Evolutionary conservation across 192 early-diverging fungal species (phyloP), one percentile per base, ranked within the genome.

Genomic region (Geranomyces variabilis): DNA sequence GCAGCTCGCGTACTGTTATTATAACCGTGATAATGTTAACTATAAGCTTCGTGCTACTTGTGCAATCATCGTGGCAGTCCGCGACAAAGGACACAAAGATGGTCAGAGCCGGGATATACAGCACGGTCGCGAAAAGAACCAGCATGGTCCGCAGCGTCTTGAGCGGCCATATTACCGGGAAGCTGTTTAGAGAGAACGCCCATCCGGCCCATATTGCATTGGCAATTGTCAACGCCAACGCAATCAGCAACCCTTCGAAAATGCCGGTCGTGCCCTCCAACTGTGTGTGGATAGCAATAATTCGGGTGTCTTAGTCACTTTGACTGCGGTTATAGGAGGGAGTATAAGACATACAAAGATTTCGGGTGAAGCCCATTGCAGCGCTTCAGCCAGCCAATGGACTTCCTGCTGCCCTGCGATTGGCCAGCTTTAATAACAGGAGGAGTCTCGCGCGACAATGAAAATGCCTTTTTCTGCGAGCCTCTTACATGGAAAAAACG

Each of bases 111-210:
- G 80, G 81, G 53, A 77, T 77, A 45, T 80, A 80, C 0, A 79
- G 65, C 15, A 80, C 64, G n/a, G 73, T 83, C 0, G 77, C 70
- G 47, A 83, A 81, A 31, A 83, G 41, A 1, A 68, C 77, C 2
- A 83, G 59, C 7, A 71, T 77, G 46, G 73, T 55, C 0, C 82
- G 62, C 46, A 83, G 60, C 6, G 68, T 70, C 61, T 79, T 78
- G 21, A 83, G 60, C 15, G 82, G 80, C 82, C 82, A 83, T 17
- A 83, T 81, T 58, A 79, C 78, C 53, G 73, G 67, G 72, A 83
- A 83, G 3, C 60, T 45, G 63, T 83, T 83, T 56, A 68, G 65
- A 0, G 72, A 72, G 64, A 83, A 83, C 10, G 75, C 76, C 33
- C 77, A 81, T 24, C 79, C 82, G 9, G 81, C 82, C 73, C 69